These are phyloP conservation scores for Trichomonascaceae sp. DNA, from an alignment of 1,139 yeast species.

Conservation along the genomic window DNA sequence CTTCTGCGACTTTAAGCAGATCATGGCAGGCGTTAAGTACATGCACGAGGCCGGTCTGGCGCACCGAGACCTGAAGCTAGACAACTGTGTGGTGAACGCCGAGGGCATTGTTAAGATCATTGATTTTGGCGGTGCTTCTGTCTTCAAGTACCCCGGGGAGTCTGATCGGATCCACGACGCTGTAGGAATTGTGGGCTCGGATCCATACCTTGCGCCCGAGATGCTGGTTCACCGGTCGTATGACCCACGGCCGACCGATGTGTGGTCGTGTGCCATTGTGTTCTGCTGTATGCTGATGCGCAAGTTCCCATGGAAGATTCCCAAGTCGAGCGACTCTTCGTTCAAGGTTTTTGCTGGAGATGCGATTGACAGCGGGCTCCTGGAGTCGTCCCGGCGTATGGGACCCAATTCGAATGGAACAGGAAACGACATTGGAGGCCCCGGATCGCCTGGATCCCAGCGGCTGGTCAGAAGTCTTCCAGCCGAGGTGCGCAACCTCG, in stretches of 20 bases:
- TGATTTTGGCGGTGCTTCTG: conserved; percentile 92
- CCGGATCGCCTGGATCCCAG: conserved; percentile 22
- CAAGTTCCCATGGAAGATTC: conserved; percentile 95
- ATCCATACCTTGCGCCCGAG: conserved; percentile 91
- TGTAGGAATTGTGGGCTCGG: conserved; percentile 87
- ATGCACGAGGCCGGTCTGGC: conserved; percentile 81
- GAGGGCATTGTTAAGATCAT: conserved; percentile 81
- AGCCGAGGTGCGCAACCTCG: conserved; percentile 21
- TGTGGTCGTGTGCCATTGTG: conserved; percentile 89
- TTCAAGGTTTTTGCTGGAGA: conserved; percentile 36
- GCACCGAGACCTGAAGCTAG: conserved; percentile 84
- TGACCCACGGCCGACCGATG: conserved; percentile 89
- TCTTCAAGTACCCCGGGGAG: conserved; percentile 71
- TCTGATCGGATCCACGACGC: conserved; percentile 68
- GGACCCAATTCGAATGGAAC: not conserved
- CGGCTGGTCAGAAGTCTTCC: conserved; percentile 24
- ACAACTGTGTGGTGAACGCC: conserved; percentile 79
- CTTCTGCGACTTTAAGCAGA: conserved; percentile 83
- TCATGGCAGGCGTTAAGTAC: conserved; percentile 69
- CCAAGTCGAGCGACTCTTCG: conserved; percentile 73
- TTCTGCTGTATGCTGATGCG: conserved; percentile 91
- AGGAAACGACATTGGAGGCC: no score
- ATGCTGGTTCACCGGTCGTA: conserved; percentile 70
- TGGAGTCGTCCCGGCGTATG: no score
- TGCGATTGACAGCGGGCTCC: no score